Percentiles rank a stretch among this genome's conserved stretches.
Evolutionary conservation across 1,139 yeast species (phyloP).

Genomic region (Ashbya aceris): DNA sequence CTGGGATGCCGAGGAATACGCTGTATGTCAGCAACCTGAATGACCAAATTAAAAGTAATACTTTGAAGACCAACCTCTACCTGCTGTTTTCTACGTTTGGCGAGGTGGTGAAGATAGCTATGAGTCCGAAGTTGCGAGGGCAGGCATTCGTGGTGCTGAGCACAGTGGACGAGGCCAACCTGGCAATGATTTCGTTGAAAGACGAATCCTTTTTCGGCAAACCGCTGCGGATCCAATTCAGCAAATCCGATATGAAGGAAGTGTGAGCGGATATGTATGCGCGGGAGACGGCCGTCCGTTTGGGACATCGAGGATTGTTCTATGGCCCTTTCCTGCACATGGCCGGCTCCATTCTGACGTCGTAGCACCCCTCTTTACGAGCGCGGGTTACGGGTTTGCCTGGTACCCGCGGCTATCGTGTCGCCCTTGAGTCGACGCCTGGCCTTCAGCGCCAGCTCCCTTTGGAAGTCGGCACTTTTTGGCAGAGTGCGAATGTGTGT

Average conservation of each 20-base stretch:
- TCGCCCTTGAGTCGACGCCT: no score
- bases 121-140: slow-evolving; percentile 20
- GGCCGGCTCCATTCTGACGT: no score
- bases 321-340: no score
- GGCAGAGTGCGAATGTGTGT: no score
- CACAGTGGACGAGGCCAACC: slow-evolving; percentile 24
- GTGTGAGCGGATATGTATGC: no score
- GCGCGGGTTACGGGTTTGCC: no score
- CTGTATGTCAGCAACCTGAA: slow-evolving; percentile 22
- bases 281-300: no score
- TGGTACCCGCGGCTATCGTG: no score
- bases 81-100: slow-evolving; percentile 26
- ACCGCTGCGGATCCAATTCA: slow-evolving; percentile 18
- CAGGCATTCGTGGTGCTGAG: slow-evolving; percentile 26
- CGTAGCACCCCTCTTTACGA: no score
- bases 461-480: no score
- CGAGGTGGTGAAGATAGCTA: slow-evolving; percentile 23
- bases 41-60: slow-evolving; percentile 16
- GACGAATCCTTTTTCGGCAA: slow-evolving; percentile 23
- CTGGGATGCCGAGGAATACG: slow-evolving; percentile 17
- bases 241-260: slow-evolving; percentile 13
- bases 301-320: no score
- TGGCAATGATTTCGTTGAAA: slow-evolving; percentile 22
- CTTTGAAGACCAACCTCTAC: slow-evolving; percentile 21
- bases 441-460: no score